These are phyloP conservation scores for Cladosporium cucumerinum DNA, from an alignment of 2,329 filamentous ascomycete genomes.

Conservation along the genomic window DNA sequence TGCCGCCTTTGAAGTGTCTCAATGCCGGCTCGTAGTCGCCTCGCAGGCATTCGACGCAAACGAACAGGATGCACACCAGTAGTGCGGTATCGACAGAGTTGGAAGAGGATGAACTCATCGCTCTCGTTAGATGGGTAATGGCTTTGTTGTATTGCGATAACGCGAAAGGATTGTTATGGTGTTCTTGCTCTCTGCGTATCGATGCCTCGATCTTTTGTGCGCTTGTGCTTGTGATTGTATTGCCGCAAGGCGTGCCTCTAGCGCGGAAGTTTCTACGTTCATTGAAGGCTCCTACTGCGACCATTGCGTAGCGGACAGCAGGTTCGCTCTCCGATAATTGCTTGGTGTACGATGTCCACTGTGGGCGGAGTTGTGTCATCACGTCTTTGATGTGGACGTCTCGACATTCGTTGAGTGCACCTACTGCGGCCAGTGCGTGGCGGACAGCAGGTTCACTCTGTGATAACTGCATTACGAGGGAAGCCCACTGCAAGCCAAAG, in stretches of 20 bases:
- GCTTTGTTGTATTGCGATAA: conserved; percentile 27
- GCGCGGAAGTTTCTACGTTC: conserved; percentile 16
- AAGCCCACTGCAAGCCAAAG: conserved; percentile 21
- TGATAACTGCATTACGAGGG: conserved; percentile 25
- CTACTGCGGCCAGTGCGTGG: conserved; percentile 28
- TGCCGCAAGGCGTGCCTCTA: neutral
- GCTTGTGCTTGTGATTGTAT: neutral
- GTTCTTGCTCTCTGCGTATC: neutral
- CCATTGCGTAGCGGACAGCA: conserved; percentile 27
- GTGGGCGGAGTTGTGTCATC: neutral
- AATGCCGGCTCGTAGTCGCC: conserved; percentile 25
- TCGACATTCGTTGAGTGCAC: conserved; percentile 22
- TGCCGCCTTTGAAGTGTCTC: conserved; percentile 24
- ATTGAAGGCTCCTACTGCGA: conserved; percentile 25
- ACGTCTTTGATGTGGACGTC: conserved; percentile 11
- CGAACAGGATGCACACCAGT: conserved; percentile 30
- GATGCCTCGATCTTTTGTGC: conserved; percentile 3
- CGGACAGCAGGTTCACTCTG: conserved; percentile 26
- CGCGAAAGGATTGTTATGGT: conserved; percentile 21
- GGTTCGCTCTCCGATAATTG: conserved; percentile 25
- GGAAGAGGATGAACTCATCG: conserved; percentile 14
- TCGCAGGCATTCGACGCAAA: conserved; percentile 28
- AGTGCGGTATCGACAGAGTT: conserved; percentile 22
- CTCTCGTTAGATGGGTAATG: conserved; percentile 20
- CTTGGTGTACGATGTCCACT: conserved; percentile 25